phyloP scores from a whole-genome alignment of 225 moss, liverwort and hornwort species.

The Rhytidiadelphus loreus region DNA sequence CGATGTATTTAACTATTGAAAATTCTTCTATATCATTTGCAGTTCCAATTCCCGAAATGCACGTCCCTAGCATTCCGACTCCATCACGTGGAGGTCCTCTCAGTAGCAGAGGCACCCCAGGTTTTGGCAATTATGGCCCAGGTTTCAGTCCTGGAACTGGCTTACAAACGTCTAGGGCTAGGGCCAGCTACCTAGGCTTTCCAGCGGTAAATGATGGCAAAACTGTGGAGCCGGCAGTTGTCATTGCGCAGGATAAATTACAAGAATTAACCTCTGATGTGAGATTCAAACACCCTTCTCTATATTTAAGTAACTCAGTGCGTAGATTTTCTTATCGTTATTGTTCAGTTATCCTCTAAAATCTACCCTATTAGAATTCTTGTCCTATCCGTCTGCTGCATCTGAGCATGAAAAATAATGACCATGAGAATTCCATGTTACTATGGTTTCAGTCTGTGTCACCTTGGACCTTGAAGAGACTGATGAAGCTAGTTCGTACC shows the following conservation, averaged over 20 bases:
- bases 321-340: not conserved
- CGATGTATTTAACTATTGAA: not conserved
- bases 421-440: not conserved
- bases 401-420: not conserved
- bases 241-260: slow-evolving; percentile 84
- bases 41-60: slow-evolving; percentile 21
- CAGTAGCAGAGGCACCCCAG: slow-evolving; percentile 15
- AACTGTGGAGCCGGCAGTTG: slow-evolving; percentile 33
- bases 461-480: slow-evolving; percentile 97
- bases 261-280: slow-evolving; percentile 94
- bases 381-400: not conserved
- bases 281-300: not conserved
- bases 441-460: slow-evolving; percentile 81
- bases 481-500: slow-evolving; percentile 97
- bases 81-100: slow-evolving; percentile 20
- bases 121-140: slow-evolving; percentile 15
- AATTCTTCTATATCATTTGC: not conserved
- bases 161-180: slow-evolving; percentile 23
- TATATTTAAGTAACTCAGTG: not conserved
- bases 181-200: slow-evolving; percentile 38
- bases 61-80: slow-evolving; percentile 18
- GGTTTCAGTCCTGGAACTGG: slow-evolving; percentile 23
- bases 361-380: not conserved
- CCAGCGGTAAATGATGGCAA: slow-evolving; percentile 39
- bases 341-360: not conserved